phyloP scores from a whole-genome alignment of 176 grass and related monocot species.

The Lolium multiflorum region DNA sequence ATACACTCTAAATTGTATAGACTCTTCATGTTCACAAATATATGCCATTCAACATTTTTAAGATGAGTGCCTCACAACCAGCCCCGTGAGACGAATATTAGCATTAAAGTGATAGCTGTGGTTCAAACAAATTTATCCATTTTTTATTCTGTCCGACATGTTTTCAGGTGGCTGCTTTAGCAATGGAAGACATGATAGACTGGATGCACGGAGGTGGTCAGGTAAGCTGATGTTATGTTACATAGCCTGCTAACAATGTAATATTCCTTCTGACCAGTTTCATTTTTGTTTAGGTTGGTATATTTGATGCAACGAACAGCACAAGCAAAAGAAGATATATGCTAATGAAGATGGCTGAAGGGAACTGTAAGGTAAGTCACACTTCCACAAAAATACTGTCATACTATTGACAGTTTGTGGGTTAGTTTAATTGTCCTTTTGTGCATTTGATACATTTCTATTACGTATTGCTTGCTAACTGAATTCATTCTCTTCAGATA shows the following conservation, averaged over 20 bases:
- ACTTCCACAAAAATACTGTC: background rate
- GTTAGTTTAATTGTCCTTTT: constrained; percentile 22
- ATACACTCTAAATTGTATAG: constrained; percentile 26
- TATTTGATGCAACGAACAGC: constrained; percentile 99
- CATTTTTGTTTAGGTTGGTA: constrained; percentile 76
- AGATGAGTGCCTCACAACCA: background rate
- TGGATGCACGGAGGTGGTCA: constrained; percentile 97
- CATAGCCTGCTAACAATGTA: constrained; percentile 46
- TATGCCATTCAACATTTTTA: background rate
- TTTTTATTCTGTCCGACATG: constrained; percentile 20
- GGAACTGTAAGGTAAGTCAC: constrained; percentile 89
- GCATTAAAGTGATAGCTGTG: constrained; percentile 18
- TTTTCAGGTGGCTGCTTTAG: constrained; percentile 89
- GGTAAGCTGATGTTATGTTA: constrained; percentile 60
- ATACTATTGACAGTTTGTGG: background rate
- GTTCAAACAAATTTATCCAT: constrained; percentile 34
- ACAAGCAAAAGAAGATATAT: constrained; percentile 77
- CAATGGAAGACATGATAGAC: constrained; percentile 98
- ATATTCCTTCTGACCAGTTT: constrained; percentile 33
- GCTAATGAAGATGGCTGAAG: constrained; percentile 98
- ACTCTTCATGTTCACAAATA: constrained; percentile 26
- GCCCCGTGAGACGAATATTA: background rate
- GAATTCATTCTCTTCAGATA: constrained; percentile 63
- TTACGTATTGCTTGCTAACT: constrained; percentile 37
- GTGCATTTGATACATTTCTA: constrained; percentile 35